Base-by-base conservation (phyloP, 129 eudicot species). In the Silybum marianum region DNA sequence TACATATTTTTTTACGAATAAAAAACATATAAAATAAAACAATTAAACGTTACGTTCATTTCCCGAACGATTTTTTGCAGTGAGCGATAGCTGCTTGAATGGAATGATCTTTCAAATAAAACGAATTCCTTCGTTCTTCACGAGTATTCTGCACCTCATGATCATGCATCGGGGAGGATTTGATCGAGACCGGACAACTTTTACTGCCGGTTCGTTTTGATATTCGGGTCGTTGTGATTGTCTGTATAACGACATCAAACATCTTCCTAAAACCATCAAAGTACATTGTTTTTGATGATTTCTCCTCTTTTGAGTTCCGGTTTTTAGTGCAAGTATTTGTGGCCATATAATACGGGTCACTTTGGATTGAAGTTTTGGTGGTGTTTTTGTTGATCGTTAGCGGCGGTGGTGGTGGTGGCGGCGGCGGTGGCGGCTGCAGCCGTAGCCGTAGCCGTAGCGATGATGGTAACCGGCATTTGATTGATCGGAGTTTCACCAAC, bases 1-100 rank as follows among this genome's bases (percentile, higher is more conserved):
- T 16, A 51, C 13, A 46, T 38, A 28, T 12, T 51, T 51, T 51
- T 51, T 14, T 51, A 51, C 62, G 21, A 51, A 51, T 51, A 51
- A 51, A 7, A 51, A 51, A 51, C 19, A 51, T 51, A 51, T 26
- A 78, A 78, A n/a, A 16, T 36, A 42, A 48, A 48, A 28, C 7
- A 19, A 77, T 12, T 6, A 36, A 77, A 22, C 4, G 34, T 3
- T 18, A 63, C 9, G 2, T 14, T 75, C 66, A 75, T 74, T 71
- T 84, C 42, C 87, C 87, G 19, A 83, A 76, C 1, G 85, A 87
- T 39, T 76, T 83, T 68, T 87, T 83, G 22, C 90, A 87, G 39
- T 87, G 90, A 24, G 87, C 87, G 67, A 87, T 87, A n/a, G 90
- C 90, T 10, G 87, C 87, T 40, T 83, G 85, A 79, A 87, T 66